Evolutionary conservation across 306 rosid species (phyloP).

Genomic region (Pyrus betulifolia): DNA sequence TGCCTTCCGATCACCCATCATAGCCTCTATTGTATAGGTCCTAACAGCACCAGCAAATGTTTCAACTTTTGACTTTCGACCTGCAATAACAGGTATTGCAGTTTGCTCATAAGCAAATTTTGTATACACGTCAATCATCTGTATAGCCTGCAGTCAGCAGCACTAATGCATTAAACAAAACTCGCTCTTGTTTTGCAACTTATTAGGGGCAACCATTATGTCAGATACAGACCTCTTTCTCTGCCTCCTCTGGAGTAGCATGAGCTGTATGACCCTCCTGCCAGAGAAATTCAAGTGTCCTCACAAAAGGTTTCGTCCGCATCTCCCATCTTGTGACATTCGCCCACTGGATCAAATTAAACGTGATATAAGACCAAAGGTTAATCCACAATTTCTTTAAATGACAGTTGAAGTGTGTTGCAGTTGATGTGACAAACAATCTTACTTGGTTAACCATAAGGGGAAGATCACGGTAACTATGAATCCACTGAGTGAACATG

Average conservation of each 20-base stretch:
- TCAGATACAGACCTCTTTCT: constrained; percentile 62
- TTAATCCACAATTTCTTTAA: not conserved
- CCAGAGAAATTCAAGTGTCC: constrained; percentile 98
- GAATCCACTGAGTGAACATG: constrained; percentile 98
- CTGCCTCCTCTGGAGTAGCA: constrained; percentile 84
- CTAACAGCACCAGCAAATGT: constrained; percentile 93
- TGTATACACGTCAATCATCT: constrained; percentile 92
- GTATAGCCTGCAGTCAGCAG: constrained; percentile 70
- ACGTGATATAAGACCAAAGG: not conserved
- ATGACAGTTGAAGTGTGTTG: not conserved
- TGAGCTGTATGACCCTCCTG: constrained; percentile 99
- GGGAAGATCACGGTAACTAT: constrained; percentile 95
- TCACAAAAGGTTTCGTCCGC: constrained; percentile 92
- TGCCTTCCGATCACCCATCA: constrained; percentile 98
- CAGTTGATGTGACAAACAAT: constrained; percentile 6
- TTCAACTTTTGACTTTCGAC: constrained; percentile 93
- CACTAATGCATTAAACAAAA: constrained; percentile 13
- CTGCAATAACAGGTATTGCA: constrained; percentile 88
- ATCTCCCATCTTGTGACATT: constrained; percentile 99
- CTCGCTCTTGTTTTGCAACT: not conserved
- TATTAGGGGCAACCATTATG: constrained; percentile 2
- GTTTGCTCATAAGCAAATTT: constrained; percentile 87
- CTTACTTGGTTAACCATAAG: constrained; percentile 80
- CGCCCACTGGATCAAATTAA: constrained; percentile 64
- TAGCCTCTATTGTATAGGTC: constrained; percentile 95